These are phyloP conservation scores for Tylopilus felleus DNA, from an alignment of 768 basidiomycete genomes.

Conservation along the genomic window DNA sequence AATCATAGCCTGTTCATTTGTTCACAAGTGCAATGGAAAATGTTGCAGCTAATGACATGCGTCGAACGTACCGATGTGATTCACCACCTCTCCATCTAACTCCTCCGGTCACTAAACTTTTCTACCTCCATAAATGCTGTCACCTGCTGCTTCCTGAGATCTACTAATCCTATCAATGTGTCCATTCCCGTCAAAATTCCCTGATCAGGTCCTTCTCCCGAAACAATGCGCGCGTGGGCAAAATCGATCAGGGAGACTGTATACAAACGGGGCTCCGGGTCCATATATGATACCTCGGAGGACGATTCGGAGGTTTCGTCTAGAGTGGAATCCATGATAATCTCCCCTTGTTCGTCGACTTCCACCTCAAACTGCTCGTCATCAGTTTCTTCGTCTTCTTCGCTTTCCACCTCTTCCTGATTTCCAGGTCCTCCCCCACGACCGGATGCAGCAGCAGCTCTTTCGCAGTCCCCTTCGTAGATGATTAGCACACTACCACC, in stretches of 20 bases:
- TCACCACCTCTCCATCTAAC: background rate
- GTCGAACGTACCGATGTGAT: background rate
- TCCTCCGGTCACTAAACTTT: background rate
- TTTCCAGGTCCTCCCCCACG: conserved; percentile 33
- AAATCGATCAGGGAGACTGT: conserved; percentile 89
- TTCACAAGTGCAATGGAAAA: background rate
- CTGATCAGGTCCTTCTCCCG: conserved; percentile 73
- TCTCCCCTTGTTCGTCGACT: conserved; percentile 27
- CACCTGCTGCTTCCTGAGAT: conserved; percentile 51
- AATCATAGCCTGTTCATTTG: background rate
- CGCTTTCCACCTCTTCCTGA: conserved; percentile 23
- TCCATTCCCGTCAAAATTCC: conserved; percentile 75
- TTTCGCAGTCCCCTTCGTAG: conserved; percentile 62
- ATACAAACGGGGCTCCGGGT: conserved; percentile 31
- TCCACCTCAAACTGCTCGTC: conserved; percentile 40
- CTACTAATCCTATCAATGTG: conserved; percentile 59
- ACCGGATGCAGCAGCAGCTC: conserved; percentile 32
- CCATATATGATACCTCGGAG: conserved; percentile 37
- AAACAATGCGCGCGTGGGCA: conserved; percentile 72
- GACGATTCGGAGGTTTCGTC: conserved; percentile 16
- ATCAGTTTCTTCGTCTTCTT: conserved; percentile 37
- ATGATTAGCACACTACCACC: conserved; percentile 79
- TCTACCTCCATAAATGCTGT: background rate
- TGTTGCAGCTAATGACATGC: background rate
- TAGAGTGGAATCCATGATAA: conserved; percentile 21